Base-by-base conservation (phyloP, 805 yeast species). In the Cyberlindnera maclurae region DNA sequence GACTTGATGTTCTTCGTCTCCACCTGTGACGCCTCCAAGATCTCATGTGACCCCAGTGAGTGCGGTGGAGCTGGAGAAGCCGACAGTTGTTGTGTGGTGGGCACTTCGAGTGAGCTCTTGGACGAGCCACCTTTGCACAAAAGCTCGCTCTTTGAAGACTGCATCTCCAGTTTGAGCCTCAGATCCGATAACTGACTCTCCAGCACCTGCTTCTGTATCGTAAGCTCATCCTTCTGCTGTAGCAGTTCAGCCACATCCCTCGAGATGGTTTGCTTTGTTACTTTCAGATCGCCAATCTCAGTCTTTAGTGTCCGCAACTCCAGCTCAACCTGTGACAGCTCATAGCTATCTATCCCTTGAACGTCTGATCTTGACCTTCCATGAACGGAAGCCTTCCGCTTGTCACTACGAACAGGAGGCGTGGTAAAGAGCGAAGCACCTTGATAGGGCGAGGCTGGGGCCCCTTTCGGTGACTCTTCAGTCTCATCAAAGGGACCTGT, bases 241-340 rank as follows among this genome's bases (percentile, higher is more conserved):
- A 61, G 67, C 44, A 87, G 61, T 15, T 62, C 69, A 34, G 66
- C 70, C 12, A 82, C 66, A 29, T 82, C 87, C 31, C 61, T 64
- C 15, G 63, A 41, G 27, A 80, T 46, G 5, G 57, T 56, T 3
- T 69, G 65, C 45, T 71, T 75, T 2, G 65, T 60, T 2, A 65
- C 54, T 28, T 67, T 64, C 43, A 71, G 66, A 30, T 57, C 58
- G 12, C 59, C 53, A 11, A 78, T 48, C 43, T 67, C 71, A 28
- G 57, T 48, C 37, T 65, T 70, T 40, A 73, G 39, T n/a, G 60
- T 52, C 37, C 69, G 62, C 38, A 73, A 45, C 17, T 61, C 51
- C 44, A 71, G 40, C 44, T 62, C 62, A 41, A 57, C 42, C n/a
- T 45, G 49, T 5, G 42, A 47, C 12, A 54, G 29, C 10, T 58